Conservation (phyloP, 2,329 filamentous ascomycete species). For the Myriosclerotinia curreyana region DNA sequence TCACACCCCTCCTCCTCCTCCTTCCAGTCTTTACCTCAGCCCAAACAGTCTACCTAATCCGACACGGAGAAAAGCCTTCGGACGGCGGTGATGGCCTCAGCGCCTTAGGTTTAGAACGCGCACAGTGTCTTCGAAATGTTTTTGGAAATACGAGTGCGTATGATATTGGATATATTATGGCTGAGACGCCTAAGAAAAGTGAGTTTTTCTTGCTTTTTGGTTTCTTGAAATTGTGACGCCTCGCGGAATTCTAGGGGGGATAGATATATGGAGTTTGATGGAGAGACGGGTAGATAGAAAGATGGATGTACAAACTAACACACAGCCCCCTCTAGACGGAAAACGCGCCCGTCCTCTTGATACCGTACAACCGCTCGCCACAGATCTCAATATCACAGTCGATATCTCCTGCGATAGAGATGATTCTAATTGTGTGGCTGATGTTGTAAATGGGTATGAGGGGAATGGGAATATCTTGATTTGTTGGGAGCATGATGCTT, state of each 20-base stretch:
- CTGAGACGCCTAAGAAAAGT: slow-evolving; percentile 51
- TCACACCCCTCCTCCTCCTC: background rate
- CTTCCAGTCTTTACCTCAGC: slow-evolving; percentile 14
- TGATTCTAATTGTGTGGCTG: slow-evolving; percentile 52
- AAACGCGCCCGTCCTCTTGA: slow-evolving; percentile 52
- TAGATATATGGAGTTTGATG: too few relatives aligned
- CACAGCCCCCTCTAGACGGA: slow-evolving; percentile 48
- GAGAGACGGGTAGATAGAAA: too few relatives aligned
- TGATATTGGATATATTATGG: slow-evolving; percentile 58
- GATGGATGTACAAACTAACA: too few relatives aligned
- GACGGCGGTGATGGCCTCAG: slow-evolving; percentile 50
- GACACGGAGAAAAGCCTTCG: slow-evolving; percentile 60
- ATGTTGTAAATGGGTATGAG: slow-evolving; percentile 48
- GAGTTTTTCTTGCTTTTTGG: slow-evolving; percentile 15
- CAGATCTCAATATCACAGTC: slow-evolving; percentile 53
- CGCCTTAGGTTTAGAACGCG: slow-evolving; percentile 51
- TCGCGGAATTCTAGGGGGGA: too few relatives aligned
- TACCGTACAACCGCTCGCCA: slow-evolving; percentile 55
- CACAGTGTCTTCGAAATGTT: slow-evolving; percentile 56
- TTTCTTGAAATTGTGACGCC: too few relatives aligned
- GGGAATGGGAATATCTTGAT: slow-evolving; percentile 57
- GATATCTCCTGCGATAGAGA: slow-evolving; percentile 56
- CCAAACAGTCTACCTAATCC: slow-evolving; percentile 57
- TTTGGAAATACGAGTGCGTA: slow-evolving; percentile 53
- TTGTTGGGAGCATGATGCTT: slow-evolving; percentile 56